Conservation (phyloP, 2,329 filamentous ascomycete genomes). For the Pseudogymnoascus sp. region DNA sequence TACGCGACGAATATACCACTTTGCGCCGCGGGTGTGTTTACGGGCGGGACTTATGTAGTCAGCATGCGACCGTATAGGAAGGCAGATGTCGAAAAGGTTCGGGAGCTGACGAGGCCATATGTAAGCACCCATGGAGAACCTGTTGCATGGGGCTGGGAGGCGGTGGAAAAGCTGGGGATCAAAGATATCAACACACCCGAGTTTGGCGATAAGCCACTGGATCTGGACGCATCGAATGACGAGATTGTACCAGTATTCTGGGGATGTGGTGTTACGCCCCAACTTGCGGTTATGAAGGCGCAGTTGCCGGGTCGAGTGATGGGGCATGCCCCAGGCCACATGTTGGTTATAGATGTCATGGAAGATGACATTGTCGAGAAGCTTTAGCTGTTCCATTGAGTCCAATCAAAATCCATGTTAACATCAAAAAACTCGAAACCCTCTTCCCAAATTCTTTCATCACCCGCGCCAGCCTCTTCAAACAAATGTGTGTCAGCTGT, state of each 20-base stretch:
- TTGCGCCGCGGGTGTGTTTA: slow-evolving; percentile 50
- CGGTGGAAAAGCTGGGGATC: slow-evolving; percentile 44
- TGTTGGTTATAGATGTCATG: slow-evolving; percentile 49
- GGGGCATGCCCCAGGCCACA: slow-evolving; percentile 54
- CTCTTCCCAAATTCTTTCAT: slow-evolving; percentile 35
- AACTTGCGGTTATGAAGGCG: slow-evolving; percentile 53
- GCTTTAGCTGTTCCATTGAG: slow-evolving; percentile 12
- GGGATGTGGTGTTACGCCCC: slow-evolving; percentile 60
- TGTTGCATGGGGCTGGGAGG: slow-evolving; percentile 57
- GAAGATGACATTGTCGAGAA: slow-evolving; percentile 31
- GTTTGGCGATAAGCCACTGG: slow-evolving; percentile 45
- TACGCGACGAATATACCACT: slow-evolving; percentile 51
- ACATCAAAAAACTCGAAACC: slow-evolving; percentile 34
- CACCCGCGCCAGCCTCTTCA: slow-evolving; percentile 29
- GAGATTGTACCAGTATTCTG: slow-evolving; percentile 49
- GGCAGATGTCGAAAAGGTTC: slow-evolving; percentile 42
- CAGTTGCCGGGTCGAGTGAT: slow-evolving; percentile 47
- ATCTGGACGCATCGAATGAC: slow-evolving; percentile 32
- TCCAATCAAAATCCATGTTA: slow-evolving; percentile 30
- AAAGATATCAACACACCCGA: slow-evolving; percentile 43
- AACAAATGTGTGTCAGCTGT: slow-evolving; percentile 14
- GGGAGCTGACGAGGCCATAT: slow-evolving; percentile 47
- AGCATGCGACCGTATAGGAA: slow-evolving; percentile 53
- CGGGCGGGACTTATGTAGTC: slow-evolving; percentile 46
- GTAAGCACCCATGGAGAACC: slow-evolving; percentile 54